A percentile compares a stretch with the other conserved stretches of the same genome.
Conservation (phyloP, 768 basidiomycete species). For the Russula foetens region DNA sequence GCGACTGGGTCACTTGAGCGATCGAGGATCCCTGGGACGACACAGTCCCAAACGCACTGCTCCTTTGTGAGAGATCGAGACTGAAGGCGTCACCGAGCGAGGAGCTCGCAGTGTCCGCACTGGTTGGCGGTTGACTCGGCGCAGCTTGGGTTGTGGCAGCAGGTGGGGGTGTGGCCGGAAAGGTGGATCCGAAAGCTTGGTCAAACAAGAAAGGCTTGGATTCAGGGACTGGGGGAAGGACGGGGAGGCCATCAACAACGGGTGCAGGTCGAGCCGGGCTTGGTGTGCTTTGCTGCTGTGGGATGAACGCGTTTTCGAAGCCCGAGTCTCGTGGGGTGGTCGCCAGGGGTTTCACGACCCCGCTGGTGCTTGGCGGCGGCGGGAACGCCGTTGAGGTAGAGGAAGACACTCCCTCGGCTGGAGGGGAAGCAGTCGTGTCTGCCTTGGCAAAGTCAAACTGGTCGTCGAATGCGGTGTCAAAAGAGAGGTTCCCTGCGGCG, state of each 20-base stretch:
- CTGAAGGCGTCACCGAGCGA: constrained; percentile 46
- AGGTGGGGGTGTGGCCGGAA: background rate
- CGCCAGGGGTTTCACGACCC: background rate
- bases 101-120: constrained; percentile 12
- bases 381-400: constrained; percentile 9
- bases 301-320: constrained; percentile 31
- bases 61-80: constrained; percentile 15
- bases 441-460: constrained; percentile 54
- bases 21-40: constrained; percentile 28
- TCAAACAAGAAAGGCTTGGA: constrained; percentile 16
- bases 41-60: constrained; percentile 31
- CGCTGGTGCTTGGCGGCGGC: constrained; percentile 3
- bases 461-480: constrained; percentile 58
- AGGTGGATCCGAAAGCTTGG: background rate
- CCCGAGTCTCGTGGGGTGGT: constrained; percentile 19
- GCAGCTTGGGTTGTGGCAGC: constrained; percentile 11
- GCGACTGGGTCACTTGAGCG: constrained; percentile 20
- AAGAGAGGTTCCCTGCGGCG: constrained; percentile 41
- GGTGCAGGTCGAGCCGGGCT: constrained; percentile 2
- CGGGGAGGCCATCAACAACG: constrained; percentile 8
- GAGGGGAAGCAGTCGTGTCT: background rate
- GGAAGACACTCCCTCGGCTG: background rate
- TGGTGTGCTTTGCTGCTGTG: constrained; percentile 10
- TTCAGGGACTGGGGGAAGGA: constrained; percentile 7
- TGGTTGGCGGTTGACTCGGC: constrained; percentile 5